phyloP scores from a whole-genome alignment of 2,329 filamentous ascomycete species.

The Talaromyces atroroseus region DNA sequence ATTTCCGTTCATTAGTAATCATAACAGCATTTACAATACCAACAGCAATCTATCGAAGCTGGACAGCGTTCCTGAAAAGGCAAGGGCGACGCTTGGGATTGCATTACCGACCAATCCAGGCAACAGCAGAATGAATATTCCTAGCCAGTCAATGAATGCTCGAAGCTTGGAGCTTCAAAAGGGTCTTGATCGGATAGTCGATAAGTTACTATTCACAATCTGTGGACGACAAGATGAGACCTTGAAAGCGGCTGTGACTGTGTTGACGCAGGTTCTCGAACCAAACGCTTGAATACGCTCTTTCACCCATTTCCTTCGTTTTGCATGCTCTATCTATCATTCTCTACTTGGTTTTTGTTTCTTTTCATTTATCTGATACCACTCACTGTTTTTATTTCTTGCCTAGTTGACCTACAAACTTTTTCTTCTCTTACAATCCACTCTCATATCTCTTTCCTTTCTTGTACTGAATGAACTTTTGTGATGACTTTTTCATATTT shows the following conservation, averaged over 20 bases:
- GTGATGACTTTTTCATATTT: not conserved
- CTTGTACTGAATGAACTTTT: not conserved
- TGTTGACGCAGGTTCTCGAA: conserved; percentile 34
- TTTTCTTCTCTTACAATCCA: not conserved
- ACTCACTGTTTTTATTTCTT: conserved; percentile 2
- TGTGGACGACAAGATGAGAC: conserved; percentile 31
- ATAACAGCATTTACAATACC: not conserved
- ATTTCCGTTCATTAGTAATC: conserved; percentile 3
- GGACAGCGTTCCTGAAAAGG: conserved; percentile 30
- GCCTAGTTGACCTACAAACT: not conserved
- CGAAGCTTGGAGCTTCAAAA: conserved; percentile 27
- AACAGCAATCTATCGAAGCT: conserved; percentile 20
- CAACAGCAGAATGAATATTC: conserved; percentile 4
- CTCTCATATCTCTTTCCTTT: not conserved
- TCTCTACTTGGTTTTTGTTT: not conserved
- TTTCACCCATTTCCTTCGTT: not conserved
- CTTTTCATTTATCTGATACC: conserved; percentile 8
- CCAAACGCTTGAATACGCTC: conserved; percentile 12
- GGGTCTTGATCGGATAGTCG: conserved; percentile 30
- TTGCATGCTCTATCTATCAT: not conserved
- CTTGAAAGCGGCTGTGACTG: conserved; percentile 33
- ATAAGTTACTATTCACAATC: conserved; percentile 32
- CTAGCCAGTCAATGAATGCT: conserved; percentile 25
- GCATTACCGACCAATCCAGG: conserved; percentile 19
- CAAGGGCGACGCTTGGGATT: conserved; percentile 28